These are phyloP conservation scores for Paecilomyces fulvus DNA, from an alignment of 2,329 filamentous ascomycete species.

Conservation along the genomic window DNA sequence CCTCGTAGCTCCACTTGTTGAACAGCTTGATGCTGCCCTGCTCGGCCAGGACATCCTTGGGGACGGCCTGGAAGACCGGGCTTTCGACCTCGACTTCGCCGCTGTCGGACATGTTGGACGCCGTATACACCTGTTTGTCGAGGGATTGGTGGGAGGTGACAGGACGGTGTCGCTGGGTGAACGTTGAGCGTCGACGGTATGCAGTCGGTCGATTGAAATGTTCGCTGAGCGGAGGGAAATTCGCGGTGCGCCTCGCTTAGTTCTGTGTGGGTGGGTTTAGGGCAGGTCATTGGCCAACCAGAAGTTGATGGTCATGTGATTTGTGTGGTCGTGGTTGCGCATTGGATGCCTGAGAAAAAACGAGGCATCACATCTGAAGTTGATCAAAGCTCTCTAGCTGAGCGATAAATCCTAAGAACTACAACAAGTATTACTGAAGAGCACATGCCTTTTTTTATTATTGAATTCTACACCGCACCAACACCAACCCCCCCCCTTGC, in stretches of 20 bases:
- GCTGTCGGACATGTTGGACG: constrained; percentile 77
- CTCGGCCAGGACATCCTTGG: constrained; percentile 85
- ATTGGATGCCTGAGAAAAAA: not conserved
- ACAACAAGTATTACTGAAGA: not conserved
- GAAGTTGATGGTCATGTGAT: constrained; percentile 15
- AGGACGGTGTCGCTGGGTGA: constrained; percentile 27
- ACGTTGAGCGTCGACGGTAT: constrained; percentile 25
- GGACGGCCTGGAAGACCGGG: constrained; percentile 64
- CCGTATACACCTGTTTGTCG: constrained; percentile 31
- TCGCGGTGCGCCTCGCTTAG: constrained; percentile 37
- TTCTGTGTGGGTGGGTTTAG: constrained; percentile 30
- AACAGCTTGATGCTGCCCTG: constrained; percentile 92
- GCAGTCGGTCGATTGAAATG: constrained; percentile 28
- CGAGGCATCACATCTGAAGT: not conserved
- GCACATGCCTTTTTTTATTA: not conserved
- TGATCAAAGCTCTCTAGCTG: not conserved
- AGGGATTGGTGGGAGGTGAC: constrained; percentile 24
- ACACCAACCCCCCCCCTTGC: no score
- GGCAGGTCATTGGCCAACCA: constrained; percentile 24
- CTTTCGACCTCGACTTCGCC: constrained; percentile 89
- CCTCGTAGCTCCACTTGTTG: constrained; percentile 97
- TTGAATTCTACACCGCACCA: not conserved
- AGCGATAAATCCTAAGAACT: not conserved
- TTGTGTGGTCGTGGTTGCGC: not conserved
- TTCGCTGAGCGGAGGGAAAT: constrained; percentile 26